phyloP scores from a whole-genome alignment of 306 rosid species.

The Dalbergia cultrata region DNA sequence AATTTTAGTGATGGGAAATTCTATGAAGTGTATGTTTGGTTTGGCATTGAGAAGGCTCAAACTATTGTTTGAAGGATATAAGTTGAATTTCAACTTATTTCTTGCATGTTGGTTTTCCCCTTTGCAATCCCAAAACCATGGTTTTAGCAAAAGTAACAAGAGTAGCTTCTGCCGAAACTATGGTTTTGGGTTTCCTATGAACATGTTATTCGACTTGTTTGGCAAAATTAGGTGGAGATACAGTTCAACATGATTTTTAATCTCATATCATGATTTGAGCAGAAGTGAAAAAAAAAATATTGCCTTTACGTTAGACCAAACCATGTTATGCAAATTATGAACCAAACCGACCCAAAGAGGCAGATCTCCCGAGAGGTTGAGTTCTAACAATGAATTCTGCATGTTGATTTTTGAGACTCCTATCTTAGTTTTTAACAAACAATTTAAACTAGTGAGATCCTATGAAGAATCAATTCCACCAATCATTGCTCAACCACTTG shows the following conservation, averaged over 20 bases:
- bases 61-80: neutral
- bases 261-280: no score
- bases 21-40: neutral
- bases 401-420: conserved; percentile 12
- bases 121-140: no score
- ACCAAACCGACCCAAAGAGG: neutral
- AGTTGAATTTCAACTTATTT: neutral
- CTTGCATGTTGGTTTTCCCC: no score
- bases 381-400: neutral
- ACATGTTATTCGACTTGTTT: no score
- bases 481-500: conserved; percentile 38
- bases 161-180: no score
- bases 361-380: conserved; percentile 21
- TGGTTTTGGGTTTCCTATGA: no score
- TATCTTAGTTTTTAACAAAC: conserved; percentile 10
- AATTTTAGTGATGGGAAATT: neutral
- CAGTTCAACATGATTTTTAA: neutral
- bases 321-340: no score
- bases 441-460: conserved; percentile 27
- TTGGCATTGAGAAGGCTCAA: no score
- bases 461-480: conserved; percentile 14
- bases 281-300: no score
- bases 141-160: no score
- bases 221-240: neutral
- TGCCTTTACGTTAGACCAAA: no score